These are phyloP conservation scores for Fusarium sp. DNA, from an alignment of 2,329 filamentous ascomycete species.

Conservation along the genomic window DNA sequence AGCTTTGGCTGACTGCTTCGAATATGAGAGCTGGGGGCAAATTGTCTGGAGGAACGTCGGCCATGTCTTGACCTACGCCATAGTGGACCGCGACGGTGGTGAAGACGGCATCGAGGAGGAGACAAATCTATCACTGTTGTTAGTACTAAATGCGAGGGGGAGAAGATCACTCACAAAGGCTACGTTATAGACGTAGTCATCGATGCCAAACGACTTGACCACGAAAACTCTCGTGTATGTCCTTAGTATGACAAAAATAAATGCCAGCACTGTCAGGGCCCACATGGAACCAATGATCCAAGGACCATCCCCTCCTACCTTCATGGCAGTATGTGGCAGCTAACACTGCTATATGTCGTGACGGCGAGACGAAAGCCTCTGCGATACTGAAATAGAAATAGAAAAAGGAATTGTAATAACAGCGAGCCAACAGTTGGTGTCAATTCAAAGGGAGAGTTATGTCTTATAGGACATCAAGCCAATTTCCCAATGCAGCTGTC, in stretches of 20 bases:
- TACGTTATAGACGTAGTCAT: conserved; percentile 54
- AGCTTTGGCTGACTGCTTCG: conserved; percentile 53
- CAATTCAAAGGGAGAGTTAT: not conserved
- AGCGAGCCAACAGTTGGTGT: not conserved
- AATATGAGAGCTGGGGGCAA: conserved; percentile 48
- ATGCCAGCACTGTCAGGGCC: conserved; percentile 41
- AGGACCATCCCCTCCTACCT: conserved; percentile 36
- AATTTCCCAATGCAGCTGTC: not conserved
- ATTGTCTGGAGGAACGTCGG: conserved; percentile 34
- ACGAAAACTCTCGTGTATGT: conserved; percentile 54
- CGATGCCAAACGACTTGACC: conserved; percentile 51
- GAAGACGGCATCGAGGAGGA: conserved; percentile 53
- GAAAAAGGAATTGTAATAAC: conserved; percentile 1
- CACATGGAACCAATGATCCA: conserved; percentile 49
- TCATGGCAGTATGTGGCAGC: conserved; percentile 13
- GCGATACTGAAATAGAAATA: no score
- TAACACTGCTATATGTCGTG: not conserved
- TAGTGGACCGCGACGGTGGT: conserved; percentile 49
- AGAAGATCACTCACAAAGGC: conserved; percentile 36
- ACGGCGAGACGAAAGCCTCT: no score
- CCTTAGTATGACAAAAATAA: conserved; percentile 53
- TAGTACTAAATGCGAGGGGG: no score
- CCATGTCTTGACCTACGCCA: conserved; percentile 54
- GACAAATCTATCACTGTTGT: conserved; percentile 42
- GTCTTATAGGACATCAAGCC: no score